Evolutionary conservation across 208 protist species (phyloP).

Genomic region (Trypanosoma mega): DNA sequence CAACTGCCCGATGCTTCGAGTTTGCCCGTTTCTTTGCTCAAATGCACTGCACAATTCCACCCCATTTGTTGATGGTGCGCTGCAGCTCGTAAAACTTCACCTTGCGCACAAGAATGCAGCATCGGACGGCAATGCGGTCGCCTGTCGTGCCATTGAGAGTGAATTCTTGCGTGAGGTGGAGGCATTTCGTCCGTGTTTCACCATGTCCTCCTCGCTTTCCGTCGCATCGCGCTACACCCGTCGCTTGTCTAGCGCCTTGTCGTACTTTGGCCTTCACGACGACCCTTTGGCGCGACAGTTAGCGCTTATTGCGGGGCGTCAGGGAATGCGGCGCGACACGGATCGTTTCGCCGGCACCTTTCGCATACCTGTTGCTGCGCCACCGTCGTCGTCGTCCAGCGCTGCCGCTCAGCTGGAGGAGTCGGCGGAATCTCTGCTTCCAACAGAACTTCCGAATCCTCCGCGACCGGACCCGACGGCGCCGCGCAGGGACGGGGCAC

Average conservation of each 20-base stretch:
- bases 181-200: slow-evolving; percentile 78
- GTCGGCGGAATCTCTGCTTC: slow-evolving; percentile 55
- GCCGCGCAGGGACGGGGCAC: slow-evolving; percentile 41
- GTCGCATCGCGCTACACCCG: slow-evolving; percentile 72
- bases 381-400: too few species aligned
- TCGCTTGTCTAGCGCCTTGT: slow-evolving; percentile 61
- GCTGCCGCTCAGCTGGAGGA: slow-evolving; percentile 39
- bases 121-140: slow-evolving; percentile 49
- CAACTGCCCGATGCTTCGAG: slow-evolving; percentile 21
- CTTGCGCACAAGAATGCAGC: slow-evolving; percentile 74
- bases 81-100: slow-evolving; percentile 85
- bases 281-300: slow-evolving; percentile 84
- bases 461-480: slow-evolving; percentile 55
- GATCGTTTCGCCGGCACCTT: slow-evolving; percentile 16
- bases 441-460: slow-evolving; percentile 72
- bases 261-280: slow-evolving; percentile 78
- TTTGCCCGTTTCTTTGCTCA: slow-evolving; percentile 15
- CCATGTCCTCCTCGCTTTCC: slow-evolving; percentile 66
- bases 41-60: slow-evolving; percentile 28
- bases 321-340: slow-evolving; percentile 45
- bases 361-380: slow-evolving; percentile 6
- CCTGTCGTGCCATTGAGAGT: slow-evolving; percentile 69
- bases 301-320: slow-evolving; percentile 69
- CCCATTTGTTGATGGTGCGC: slow-evolving; percentile 72
- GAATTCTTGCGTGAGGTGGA: slow-evolving; percentile 84